Base-by-base conservation (phyloP, 1,284 basidiomycete species). In the Malassezia sp. region DNA sequence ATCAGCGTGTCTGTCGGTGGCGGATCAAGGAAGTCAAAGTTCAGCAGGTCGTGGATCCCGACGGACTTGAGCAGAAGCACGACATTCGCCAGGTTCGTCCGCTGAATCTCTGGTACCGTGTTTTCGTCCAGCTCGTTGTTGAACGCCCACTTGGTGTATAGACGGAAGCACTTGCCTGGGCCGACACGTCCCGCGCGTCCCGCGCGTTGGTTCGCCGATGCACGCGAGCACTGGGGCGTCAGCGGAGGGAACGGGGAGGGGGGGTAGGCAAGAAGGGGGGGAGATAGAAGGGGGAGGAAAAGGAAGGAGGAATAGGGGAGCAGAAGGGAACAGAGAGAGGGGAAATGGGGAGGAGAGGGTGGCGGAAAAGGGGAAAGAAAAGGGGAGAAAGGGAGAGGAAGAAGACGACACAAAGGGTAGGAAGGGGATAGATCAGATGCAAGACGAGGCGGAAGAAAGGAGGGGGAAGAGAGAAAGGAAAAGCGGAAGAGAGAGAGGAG, bases 131-230 rank as follows among this genome's bases (percentile, higher is more conserved):
- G 66, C 67, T 80, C 78, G 62, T 79, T 79, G 56, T 74, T 73
- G 71, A 75, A 79, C 9, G 78, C 78, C 74, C 77, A 79, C 57
- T 79, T 79, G n/a, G 78, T 80, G 57, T 77, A 80, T 14, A 80
- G 64, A 5, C 93, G 80, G 77, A 97, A 97, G 18, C 90, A 82
- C 71, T 97, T 97, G n/a, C 93, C 93, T 3, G 93, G 86, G 0
- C 91, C 93, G 5, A 96, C 90, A 61, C 93, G 84, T 10, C 93
- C 93, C 1, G 93, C 93, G 57, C 93, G 81, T 41, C 93, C 93
- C 0, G 93, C 91, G 49, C 93, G 77, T 70, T 99, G 93, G 62
- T 95, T 90, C 0, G 89, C 91, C 23, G 90, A 93, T 12, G 93
- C 93, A 53, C 90, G 79, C 21, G 91, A 97, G 70, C 91, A 91